phyloP scores from a whole-genome alignment of 2,329 filamentous ascomycete genomes.

The Nemania serpens region DNA sequence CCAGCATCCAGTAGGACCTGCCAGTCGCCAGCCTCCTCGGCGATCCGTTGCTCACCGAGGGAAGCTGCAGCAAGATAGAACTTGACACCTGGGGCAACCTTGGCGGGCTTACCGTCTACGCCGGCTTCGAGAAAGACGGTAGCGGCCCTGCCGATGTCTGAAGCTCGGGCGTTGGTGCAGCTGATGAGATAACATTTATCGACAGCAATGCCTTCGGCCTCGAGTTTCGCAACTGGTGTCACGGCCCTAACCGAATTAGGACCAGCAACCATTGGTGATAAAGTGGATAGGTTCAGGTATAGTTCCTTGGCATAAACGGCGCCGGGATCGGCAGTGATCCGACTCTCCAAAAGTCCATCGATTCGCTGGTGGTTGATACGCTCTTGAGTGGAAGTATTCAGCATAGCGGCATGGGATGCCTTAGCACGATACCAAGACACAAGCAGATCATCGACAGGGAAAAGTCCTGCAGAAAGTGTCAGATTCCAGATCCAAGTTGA shows the following conservation, averaged over 20 bases:
- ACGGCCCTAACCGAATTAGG: constrained; percentile 91
- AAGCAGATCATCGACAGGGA: no score
- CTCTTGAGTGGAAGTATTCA: constrained; percentile 47
- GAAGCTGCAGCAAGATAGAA: constrained; percentile 93
- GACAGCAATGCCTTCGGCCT: constrained; percentile 73
- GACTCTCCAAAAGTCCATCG: constrained; percentile 72
- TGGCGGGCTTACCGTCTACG: no score
- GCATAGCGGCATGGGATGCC: constrained; percentile 73
- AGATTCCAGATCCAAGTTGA: no score
- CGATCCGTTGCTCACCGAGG: constrained; percentile 71
- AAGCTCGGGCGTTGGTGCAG: constrained; percentile 51
- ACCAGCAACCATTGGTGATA: constrained; percentile 83
- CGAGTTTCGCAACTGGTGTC: constrained; percentile 76
- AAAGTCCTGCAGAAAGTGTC: no score
- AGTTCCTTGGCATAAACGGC: constrained; percentile 84
- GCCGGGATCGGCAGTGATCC: constrained; percentile 71
- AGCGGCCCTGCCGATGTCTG: constrained; percentile 79
- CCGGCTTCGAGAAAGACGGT: constrained; percentile 85
- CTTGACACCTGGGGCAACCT: constrained; percentile 75
- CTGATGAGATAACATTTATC: constrained; percentile 70
- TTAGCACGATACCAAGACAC: no score
- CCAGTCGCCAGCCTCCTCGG: constrained; percentile 85
- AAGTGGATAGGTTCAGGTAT: constrained; percentile 71
- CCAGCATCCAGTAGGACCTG: constrained; percentile 72
- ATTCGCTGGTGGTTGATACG: constrained; percentile 73